Percentiles rank a stretch among this genome's conserved stretches.
Evolutionary conservation across 140 eudicot species (phyloP).

Genomic region (Ambrosia hybrid): DNA sequence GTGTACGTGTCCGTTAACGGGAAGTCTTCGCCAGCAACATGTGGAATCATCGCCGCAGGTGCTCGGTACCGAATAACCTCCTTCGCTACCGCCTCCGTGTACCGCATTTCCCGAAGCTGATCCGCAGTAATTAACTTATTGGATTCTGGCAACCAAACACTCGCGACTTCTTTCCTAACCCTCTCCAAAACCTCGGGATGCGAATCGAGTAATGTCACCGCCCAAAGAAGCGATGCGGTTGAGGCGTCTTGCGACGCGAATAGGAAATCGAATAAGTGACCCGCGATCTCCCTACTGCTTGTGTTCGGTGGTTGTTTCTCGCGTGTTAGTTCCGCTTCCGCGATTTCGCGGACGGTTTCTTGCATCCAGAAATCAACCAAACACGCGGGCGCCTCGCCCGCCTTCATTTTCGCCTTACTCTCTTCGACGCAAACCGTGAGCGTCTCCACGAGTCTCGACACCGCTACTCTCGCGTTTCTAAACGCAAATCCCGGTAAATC

Average conservation of each 20-base stretch:
- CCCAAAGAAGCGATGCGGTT: slow-evolving; percentile 85
- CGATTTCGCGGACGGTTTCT: slow-evolving; percentile 44
- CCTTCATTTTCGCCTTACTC: slow-evolving; percentile 38
- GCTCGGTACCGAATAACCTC: slow-evolving; percentile 69
- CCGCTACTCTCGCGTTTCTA: background rate
- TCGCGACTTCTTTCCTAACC: slow-evolving; percentile 56
- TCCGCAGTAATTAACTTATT: slow-evolving; percentile 50
- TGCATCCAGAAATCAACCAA: slow-evolving; percentile 85
- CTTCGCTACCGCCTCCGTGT: slow-evolving; percentile 86
- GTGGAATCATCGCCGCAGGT: slow-evolving; percentile 90
- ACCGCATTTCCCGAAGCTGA: slow-evolving; percentile 67
- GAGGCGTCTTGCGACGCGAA: slow-evolving; percentile 95
- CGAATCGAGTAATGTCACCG: slow-evolving; percentile 66
- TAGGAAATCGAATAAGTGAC: slow-evolving; percentile 77
- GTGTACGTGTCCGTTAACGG: slow-evolving; percentile 59
- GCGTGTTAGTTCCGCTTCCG: slow-evolving; percentile 34
- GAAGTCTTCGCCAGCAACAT: slow-evolving; percentile 77
- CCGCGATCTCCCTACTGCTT: slow-evolving; percentile 48
- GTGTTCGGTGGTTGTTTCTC: slow-evolving; percentile 40
- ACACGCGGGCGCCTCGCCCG: slow-evolving; percentile 54
- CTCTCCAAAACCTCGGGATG: slow-evolving; percentile 55
- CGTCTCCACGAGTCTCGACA: background rate
- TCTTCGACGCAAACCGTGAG: background rate
- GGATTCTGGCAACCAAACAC: slow-evolving; percentile 58
- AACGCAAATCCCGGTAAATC: slow-evolving; percentile 1